Evolutionary conservation across 257 asterid species (phyloP), one percentile per base, ranked within the genome.

Genomic region (Ocimum tenuiflorum): DNA sequence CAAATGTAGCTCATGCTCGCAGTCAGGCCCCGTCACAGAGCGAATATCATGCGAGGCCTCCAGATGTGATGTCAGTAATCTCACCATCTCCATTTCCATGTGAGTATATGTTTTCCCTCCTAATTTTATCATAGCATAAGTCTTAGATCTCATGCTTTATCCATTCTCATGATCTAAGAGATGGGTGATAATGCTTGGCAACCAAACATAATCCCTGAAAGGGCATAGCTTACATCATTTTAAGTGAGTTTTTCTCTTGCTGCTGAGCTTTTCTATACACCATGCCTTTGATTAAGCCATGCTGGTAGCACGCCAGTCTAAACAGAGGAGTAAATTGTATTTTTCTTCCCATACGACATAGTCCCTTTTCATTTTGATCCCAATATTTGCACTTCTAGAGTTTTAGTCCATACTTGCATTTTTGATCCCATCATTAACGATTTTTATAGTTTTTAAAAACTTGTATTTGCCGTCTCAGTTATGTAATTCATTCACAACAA

Each of bases 41-140:
- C 52, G 85, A 55, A 54, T 35, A 50, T 63, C 76, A 62, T 60
- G 87, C 81, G 49, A 74, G 81, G 70, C 84, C 85, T 9, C 85
- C 85, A 9, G 78, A 79, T 64, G 63, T 68, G 60, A 62, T 80
- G 78, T 78, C 87, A 60, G 64, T 85, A 4, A 65, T 66, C 63
- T 80, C 95, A 17, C 88, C 88, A n/a, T 73, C 82, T 14, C 79
- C 79, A 18, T 84, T 91, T 65, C 81, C 94, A 78, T 85, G 99
- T 89, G 73, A 89, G 99, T 80, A 71, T 27, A 60, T 50, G 24
- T 15, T 51, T 13, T 36, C 36, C 18, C 55, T 33, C 41, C 43
- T 50, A 15, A 7, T 36, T 6, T 8, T 17, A 18, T 57, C 11
- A 11, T 31, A 14, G 9, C 31, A 47, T 13, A 14, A 45, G 27